A percentile compares a stretch with the other conserved stretches of the same genome.
Evolutionary conservation across 1,284 basidiomycete species (phyloP).

Genomic region (Ustilago esculenta): DNA sequence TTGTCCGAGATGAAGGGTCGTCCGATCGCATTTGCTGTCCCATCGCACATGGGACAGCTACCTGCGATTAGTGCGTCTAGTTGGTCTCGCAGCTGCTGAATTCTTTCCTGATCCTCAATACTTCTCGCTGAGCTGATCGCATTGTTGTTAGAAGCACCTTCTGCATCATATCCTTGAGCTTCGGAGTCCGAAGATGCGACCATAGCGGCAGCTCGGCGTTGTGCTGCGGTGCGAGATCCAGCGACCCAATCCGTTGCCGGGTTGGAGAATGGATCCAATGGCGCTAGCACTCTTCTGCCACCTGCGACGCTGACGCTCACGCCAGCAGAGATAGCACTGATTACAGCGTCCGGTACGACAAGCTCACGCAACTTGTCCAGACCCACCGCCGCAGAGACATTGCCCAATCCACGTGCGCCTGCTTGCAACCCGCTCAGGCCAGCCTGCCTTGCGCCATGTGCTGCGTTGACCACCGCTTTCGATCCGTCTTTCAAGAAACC

Average conservation of each 20-base stretch:
- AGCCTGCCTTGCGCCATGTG: conserved; percentile 27
- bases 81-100: conserved; percentile 60
- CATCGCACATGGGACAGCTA: conserved; percentile 61
- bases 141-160: background rate
- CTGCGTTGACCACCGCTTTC: conserved; percentile 28
- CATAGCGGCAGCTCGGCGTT: conserved; percentile 23
- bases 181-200: conserved; percentile 10
- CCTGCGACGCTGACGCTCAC: conserved; percentile 59
- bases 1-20: conserved; percentile 51
- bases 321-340: conserved; percentile 61
- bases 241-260: conserved; percentile 44
- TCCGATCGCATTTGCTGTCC: conserved; percentile 52
- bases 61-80: conserved; percentile 63
- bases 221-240: conserved; percentile 39
- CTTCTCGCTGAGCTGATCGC: conserved; percentile 16
- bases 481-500: conserved; percentile 40
- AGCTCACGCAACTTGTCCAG: conserved; percentile 62
- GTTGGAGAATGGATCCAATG: conserved; percentile 59
- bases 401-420: conserved; percentile 36
- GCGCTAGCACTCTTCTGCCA: conserved; percentile 53
- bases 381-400: conserved; percentile 35
- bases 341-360: conserved; percentile 61
- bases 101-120: conserved; percentile 49
- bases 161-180: background rate
- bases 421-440: conserved; percentile 32